These are phyloP conservation scores for Colletotrichum falcatum DNA, from an alignment of 2,329 filamentous ascomycete genomes.

Conservation along the genomic window DNA sequence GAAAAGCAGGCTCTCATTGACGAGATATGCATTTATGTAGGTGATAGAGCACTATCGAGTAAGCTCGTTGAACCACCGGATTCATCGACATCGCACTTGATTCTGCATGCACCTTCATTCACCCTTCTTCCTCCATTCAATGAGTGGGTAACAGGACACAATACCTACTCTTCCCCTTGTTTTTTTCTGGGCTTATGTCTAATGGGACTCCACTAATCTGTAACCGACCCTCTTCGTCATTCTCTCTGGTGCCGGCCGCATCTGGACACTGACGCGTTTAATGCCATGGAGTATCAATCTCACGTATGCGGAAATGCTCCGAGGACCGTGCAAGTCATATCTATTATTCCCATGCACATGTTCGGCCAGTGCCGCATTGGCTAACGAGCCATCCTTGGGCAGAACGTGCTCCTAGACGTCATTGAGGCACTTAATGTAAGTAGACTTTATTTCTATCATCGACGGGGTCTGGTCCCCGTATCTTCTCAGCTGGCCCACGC, in stretches of 20 bases:
- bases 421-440: neutral
- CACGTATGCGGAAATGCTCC: neutral
- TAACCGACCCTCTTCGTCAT: neutral
- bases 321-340: neutral
- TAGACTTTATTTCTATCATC: conserved; percentile 4
- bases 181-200: neutral
- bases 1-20: neutral
- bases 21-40: neutral
- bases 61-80: neutral
- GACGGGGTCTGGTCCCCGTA: neutral
- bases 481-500: neutral
- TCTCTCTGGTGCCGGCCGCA: neutral
- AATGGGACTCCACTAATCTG: neutral
- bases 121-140: neutral
- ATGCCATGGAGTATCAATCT: neutral
- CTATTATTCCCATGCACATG: neutral
- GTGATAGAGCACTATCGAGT: neutral
- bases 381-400: too few species aligned
- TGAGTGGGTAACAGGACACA: neutral
- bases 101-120: neutral
- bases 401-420: too few species aligned
- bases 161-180: neutral
- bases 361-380: neutral
- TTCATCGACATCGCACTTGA: neutral
- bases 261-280: neutral